Evolutionary conservation across 2,329 filamentous ascomycete species (phyloP), one percentile per base, ranked within the genome.

Genomic region (Conoideocrella luteorostrata): DNA sequence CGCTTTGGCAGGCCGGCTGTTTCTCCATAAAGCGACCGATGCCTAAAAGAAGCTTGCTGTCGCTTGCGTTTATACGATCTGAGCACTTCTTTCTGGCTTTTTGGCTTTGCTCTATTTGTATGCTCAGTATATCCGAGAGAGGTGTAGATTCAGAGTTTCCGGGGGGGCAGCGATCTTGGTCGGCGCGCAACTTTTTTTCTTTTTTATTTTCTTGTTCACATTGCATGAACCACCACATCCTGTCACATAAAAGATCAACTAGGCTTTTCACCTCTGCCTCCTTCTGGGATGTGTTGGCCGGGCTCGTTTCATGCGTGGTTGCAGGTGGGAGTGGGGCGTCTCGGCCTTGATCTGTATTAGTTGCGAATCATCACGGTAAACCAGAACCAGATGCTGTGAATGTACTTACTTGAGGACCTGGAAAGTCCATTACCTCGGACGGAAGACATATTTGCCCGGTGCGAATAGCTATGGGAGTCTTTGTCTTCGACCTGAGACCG

Each of bases 101-200:
- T 21, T 40, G 46, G 13, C 41, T 45, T 9, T 15, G 36, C 4
- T 49, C 48, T 21, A 50, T 39, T 21, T 58, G 49, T 10, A 38
- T 33, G 6, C 40, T 43, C 15, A 56, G 39, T 5, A 58, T 22
- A 1, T 56, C 48, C 6, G 43, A 29, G 9, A 51, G 45, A 7
- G 51, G 55, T 7, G 43, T 18, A 18, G 54, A 58, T 23, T 62
- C 60, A 10, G 43, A 11, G 24, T 47, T 48, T 43, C 39, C 51
- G 2, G 47, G 39, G 4, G 37, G 38, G 12, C 44, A 50, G 3
- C 51, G 50, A 5, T 49, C 46, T 22, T 50, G 42, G 12, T 56
- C 53, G 13, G 7, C 10, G 11, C 41, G 41, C 6, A 50, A 23
- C 24, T 39, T 55, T 35, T 47, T 51, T 11, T 47, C 47, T 23